Base-by-base conservation (phyloP, 345 rosid species). In the Hibiscus mutabilis region DNA sequence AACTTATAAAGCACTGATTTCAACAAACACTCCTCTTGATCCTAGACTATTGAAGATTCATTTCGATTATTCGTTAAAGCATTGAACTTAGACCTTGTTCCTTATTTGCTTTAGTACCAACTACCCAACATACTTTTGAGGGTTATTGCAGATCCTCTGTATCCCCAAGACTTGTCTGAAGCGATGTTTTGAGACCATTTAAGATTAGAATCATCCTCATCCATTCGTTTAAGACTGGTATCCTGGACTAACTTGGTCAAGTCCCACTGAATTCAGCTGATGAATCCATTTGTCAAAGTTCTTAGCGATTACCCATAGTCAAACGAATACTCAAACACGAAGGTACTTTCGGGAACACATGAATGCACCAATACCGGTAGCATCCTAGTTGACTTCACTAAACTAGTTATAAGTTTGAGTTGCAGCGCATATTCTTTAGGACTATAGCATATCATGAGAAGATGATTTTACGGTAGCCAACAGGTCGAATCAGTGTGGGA, bases 41-140 rank as follows among this genome's bases (percentile, higher is more conserved):
- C 63, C 13, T 56, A 37, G 73, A 2, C 18, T n/a, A 35, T 22
- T 37, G 52, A 16, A 37, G 53, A 55, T 35, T 56, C 51, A 25
- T 70, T 70, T 57, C 7, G 3, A 1, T 9, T 57, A 56, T 57
- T 57, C 40, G 40, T 14, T 37, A 15, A 58, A 25, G 21, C 73
- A 70, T 70, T 57, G 73, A 70, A 70, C 65, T 57, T 70, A 24
- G 55, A 37, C 62, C 55, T 13, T 53, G 25, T 27, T 51, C 27
- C 60, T 57, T 35, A 7, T 6, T 37, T 69, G 64, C 64, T 69
- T 69, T 57, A 33, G 13, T 37, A 31, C 64, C 73, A 37, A 70
- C 65, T 21, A 40, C 53, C 53, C 15, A 55, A 70, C 53, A 57
- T 37, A 10, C 65, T 70, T 57, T 56, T 69, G 49, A 33, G 33